Evolutionary conservation across 495 filamentous ascomycete genomes (phyloP).

Genomic region (Aspergillus bertholletiae): DNA sequence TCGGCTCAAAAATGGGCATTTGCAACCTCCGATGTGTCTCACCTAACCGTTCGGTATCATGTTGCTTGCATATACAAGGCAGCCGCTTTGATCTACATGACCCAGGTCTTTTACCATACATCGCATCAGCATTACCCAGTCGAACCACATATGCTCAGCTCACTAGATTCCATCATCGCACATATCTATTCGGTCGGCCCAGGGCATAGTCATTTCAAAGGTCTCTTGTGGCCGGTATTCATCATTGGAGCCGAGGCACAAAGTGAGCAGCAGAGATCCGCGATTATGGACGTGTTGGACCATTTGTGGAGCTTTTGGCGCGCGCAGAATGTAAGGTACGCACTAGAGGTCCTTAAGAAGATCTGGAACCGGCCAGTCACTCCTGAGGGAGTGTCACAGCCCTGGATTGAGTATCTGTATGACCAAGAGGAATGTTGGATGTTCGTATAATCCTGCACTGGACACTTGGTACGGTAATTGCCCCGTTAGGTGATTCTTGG

Average conservation of each 20-base stretch:
- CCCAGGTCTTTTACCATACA: constrained; percentile 10
- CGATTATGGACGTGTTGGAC: not conserved
- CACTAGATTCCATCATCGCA: not conserved
- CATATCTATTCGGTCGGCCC: not conserved
- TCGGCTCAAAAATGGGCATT: not conserved
- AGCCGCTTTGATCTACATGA: constrained; percentile 16
- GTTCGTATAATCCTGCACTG: not conserved
- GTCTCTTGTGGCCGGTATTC: constrained; percentile 17
- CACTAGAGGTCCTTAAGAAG: constrained; percentile 8
- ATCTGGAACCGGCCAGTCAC: constrained; percentile 1
- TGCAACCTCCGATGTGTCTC: not conserved
- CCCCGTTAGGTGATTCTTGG: too few relatives aligned
- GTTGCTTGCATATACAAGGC: constrained; percentile 11
- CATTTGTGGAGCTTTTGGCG: constrained; percentile 14
- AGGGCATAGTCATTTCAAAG: constrained; percentile 8
- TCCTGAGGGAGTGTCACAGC: not conserved
- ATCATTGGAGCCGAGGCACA: constrained; percentile 18
- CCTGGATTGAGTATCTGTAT: constrained; percentile 16
- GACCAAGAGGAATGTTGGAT: not conserved
- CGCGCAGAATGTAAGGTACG: constrained; percentile 14
- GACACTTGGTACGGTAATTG: too few relatives aligned
- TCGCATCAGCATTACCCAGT: not conserved
- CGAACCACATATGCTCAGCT: not conserved
- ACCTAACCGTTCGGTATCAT: constrained; percentile 14
- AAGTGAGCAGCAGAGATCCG: not conserved